A percentile compares a stretch with the other conserved stretches of the same genome.
Evolutionary conservation across 2,329 filamentous ascomycete species (phyloP).

Genomic region (Dryadomyces quercus-mongolicae): DNA sequence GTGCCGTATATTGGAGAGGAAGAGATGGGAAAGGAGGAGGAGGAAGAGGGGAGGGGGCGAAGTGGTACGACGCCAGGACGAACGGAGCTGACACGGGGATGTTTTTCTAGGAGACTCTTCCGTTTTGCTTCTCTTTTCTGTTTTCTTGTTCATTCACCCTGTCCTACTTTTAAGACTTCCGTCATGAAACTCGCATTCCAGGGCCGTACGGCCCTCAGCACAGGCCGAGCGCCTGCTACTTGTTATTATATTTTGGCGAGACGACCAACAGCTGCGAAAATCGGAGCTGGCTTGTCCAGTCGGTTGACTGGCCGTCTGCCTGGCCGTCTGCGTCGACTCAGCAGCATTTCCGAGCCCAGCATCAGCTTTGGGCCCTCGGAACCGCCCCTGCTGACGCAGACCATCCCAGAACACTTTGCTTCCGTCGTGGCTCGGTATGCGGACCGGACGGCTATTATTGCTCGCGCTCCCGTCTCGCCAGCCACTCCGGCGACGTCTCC

Average conservation of each 20-base stretch:
- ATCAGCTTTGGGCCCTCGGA: conserved; percentile 19
- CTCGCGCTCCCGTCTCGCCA: conserved; percentile 26
- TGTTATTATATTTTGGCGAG: too few species aligned
- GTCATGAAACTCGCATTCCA: neutral
- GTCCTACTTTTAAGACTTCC: too few species aligned
- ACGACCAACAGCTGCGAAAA: too few species aligned
- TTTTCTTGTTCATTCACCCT: too few species aligned
- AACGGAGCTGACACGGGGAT: neutral
- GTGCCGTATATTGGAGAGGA: neutral
- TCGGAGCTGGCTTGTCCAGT: too few species aligned
- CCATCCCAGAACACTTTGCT: conserved; percentile 62
- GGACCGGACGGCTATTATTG: conserved; percentile 48
- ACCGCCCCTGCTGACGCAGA: conserved; percentile 55
- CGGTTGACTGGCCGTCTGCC: neutral
- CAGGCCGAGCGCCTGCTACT: too few species aligned
- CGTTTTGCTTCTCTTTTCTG: neutral
- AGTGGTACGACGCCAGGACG: neutral
- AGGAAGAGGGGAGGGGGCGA: neutral
- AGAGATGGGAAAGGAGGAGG: neutral
- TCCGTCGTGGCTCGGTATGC: conserved; percentile 51
- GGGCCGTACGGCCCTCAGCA: neutral
- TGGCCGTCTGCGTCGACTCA: neutral
- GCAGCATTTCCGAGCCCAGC: neutral
- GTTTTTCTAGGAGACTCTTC: neutral
- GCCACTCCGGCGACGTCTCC: conserved; percentile 1